Percentiles rank a stretch among this genome's conserved stretches.
Conservation (phyloP, 805 yeast genomes). For the Myxozyma monticola region DNA sequence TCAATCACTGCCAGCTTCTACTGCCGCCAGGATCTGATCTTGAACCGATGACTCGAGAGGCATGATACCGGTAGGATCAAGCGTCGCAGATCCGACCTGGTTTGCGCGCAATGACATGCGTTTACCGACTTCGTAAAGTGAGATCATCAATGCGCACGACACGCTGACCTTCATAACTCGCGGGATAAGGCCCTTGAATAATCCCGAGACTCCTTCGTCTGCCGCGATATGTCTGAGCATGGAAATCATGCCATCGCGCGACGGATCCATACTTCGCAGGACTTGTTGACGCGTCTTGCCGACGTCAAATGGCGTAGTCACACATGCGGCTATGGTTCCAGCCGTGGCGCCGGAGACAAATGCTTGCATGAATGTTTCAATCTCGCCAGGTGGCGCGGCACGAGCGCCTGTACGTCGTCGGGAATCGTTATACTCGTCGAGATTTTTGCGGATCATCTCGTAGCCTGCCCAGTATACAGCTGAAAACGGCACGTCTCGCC, state of each 20-base stretch:
- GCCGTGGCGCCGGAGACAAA: slow-evolving; percentile 81
- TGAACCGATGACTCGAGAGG: too few species aligned
- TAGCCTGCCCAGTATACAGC: slow-evolving; percentile 78
- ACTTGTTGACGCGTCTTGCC: slow-evolving; percentile 92
- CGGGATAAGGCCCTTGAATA: slow-evolving; percentile 86
- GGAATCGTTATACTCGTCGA: slow-evolving; percentile 7
- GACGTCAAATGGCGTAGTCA: slow-evolving; percentile 95
- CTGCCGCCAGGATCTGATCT: too few species aligned
- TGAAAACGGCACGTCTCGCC: slow-evolving; percentile 97
- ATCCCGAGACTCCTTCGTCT: slow-evolving; percentile 75
- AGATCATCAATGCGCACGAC: slow-evolving; percentile 97
- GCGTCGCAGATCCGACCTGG: too few species aligned
- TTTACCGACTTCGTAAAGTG: slow-evolving; percentile 89
- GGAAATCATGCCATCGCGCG: slow-evolving; percentile 55
- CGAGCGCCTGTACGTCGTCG: neutral
- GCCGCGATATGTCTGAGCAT: slow-evolving; percentile 62
- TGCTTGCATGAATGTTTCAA: slow-evolving; percentile 39
- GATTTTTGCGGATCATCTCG: slow-evolving; percentile 21
- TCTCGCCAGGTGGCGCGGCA: slow-evolving; percentile 8
- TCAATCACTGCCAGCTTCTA: too few species aligned
- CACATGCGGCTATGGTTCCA: slow-evolving; percentile 80
- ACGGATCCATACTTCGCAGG: slow-evolving; percentile 31
- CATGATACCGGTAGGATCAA: too few species aligned
- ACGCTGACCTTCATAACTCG: slow-evolving; percentile 91
- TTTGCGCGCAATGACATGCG: slow-evolving; percentile 41